Base-by-base conservation (phyloP, 768 basidiomycete genomes). In the Arthromyces matolae region DNA sequence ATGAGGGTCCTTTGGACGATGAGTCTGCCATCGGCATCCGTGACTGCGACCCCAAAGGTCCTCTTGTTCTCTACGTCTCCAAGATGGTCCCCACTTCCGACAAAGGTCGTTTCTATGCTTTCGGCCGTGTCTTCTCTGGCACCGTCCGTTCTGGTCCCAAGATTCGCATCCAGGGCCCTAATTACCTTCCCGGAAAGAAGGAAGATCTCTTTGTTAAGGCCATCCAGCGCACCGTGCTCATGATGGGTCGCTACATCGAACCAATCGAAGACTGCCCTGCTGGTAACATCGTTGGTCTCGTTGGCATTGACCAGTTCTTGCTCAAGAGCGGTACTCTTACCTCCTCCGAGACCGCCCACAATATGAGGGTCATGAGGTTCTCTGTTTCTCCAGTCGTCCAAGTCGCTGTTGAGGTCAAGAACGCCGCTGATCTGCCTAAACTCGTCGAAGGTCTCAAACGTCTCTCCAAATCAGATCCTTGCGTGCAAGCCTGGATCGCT, bases 51-150 rank as follows among this genome's bases (percentile, higher is more conserved):
- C 88, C 96, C 67, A 86, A 84, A 36, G 96, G 85, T 43, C 96
- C 96, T 55, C 87, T 99, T 53, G 93, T 98, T 64, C 82, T 95
- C 55, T 99, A 99, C 73, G 79, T 99, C 73, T 98, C 96, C 58
- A 98, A 98, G 84, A 98, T 99, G 96, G 96, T 98, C 61, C 96
- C 96, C 54, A 97, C 96, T 33, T 96, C 96, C 59, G 96, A 99
- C 72, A 98, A 98, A 76, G 96, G 96, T 63, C 93, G 96, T 52
- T 99, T 98, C 89, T 98, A 98, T 72, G 96, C 96, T 52, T 99
- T 99, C 71, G 96, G 96, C 71, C 96, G 96, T 81, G 86, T 99
- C 76, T 99, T 99, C 81, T 90, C 96, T 54, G 96, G 96, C 64
- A 98, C 93, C 53, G 93, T 98, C 64, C 85, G 82, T 58, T 83